phyloP scores from a whole-genome alignment of 352 stramenopile genomes.

The Phytophthora vignae region DNA sequence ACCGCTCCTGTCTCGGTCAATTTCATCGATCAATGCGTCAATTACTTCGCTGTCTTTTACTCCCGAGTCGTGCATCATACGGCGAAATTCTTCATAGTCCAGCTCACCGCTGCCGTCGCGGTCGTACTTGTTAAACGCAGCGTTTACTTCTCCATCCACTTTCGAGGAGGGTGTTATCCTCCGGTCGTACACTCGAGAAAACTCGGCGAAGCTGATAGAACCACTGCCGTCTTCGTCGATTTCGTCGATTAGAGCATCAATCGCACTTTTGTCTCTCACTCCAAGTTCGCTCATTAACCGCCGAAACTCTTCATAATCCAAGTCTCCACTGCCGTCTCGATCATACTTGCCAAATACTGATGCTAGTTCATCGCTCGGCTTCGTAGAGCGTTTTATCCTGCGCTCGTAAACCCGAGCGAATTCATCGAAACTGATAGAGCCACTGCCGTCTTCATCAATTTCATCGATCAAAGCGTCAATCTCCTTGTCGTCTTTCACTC shows the following conservation, averaged over 20 bases:
- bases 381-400: background rate
- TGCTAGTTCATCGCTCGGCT: background rate
- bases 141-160: constrained; percentile 35
- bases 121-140: constrained; percentile 55
- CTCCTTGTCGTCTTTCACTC: constrained; percentile 42
- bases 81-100: constrained; percentile 59
- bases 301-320: constrained; percentile 63
- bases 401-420: constrained; percentile 32
- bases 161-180: constrained; percentile 20
- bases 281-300: constrained; percentile 63
- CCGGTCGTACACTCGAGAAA: constrained; percentile 42
- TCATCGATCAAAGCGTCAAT: constrained; percentile 50
- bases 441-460: constrained; percentile 48
- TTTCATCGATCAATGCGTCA: constrained; percentile 47
- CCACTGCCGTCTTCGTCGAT: constrained; percentile 52
- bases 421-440: constrained; percentile 50
- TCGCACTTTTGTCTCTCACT: constrained; percentile 48
- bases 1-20: constrained; percentile 52
- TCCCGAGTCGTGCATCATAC: constrained; percentile 62
- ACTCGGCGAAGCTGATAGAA: constrained; percentile 54
- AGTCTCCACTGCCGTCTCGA: constrained; percentile 47
- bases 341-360: constrained; percentile 33
- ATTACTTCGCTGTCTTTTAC: constrained; percentile 55
- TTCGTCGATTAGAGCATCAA: constrained; percentile 53
- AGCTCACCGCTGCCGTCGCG: constrained; percentile 56